phyloP scores from a whole-genome alignment of 1,284 basidiomycete species.

The Lentinula novae-zelandiae region DNA sequence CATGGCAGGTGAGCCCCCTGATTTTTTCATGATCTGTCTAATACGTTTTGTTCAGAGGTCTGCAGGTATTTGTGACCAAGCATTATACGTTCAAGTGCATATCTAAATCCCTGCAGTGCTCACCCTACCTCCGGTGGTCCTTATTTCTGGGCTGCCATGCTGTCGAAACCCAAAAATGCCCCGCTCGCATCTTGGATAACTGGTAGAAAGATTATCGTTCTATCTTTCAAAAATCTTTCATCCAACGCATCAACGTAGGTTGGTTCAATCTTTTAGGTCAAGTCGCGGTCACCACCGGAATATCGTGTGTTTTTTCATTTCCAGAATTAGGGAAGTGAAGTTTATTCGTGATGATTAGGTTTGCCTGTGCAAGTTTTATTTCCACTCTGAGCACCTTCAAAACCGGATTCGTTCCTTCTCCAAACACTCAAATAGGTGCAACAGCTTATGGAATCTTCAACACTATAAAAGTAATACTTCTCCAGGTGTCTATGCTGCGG shows the following conservation, averaged over 20 bases:
- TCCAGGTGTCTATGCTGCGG: constrained; percentile 59
- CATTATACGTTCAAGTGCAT: not conserved
- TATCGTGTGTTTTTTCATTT: not conserved
- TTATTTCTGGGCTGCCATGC: constrained; percentile 75
- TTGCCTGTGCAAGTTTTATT: constrained; percentile 66
- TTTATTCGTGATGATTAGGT: constrained; percentile 22
- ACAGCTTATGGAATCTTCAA: not conserved
- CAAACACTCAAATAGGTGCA: constrained; percentile 57
- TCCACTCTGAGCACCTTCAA: constrained; percentile 59
- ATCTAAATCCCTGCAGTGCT: constrained; percentile 34
- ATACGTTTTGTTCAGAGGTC: not conserved
- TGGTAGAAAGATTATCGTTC: constrained; percentile 25
- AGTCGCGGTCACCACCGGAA: constrained; percentile 70
- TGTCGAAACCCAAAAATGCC: constrained; percentile 51
- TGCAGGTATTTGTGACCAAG: not conserved
- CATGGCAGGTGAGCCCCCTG: constrained; percentile 54
- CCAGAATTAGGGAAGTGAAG: not conserved
- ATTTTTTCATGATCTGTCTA: constrained; percentile 31
- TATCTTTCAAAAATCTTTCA: not conserved
- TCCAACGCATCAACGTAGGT: constrained; percentile 23
- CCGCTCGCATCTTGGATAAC: constrained; percentile 68
- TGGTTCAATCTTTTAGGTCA: constrained; percentile 78
- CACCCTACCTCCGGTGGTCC: constrained; percentile 75
- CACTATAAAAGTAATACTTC: not conserved
- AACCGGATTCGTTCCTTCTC: constrained; percentile 51